Conservation (phyloP, 2,329 filamentous ascomycete species). For the Venturia effusa region DNA sequence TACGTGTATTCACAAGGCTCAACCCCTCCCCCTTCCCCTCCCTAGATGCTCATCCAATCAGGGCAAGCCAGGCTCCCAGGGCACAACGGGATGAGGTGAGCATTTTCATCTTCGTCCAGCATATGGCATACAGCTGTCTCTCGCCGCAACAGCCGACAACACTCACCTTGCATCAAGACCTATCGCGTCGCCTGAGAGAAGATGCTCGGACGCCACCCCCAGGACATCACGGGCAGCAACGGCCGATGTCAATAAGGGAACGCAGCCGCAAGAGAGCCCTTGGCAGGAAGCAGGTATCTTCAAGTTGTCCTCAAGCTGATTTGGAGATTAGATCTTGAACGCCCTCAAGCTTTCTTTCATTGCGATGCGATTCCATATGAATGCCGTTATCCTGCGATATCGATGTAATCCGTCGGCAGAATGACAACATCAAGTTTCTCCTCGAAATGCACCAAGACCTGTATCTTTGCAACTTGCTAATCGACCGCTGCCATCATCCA, state of each 20-base stretch:
- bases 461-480: neutral
- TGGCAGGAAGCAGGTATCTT: no score
- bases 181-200: neutral
- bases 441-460: neutral
- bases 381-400: neutral
- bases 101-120: neutral
- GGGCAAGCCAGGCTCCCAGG: no score
- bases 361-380: neutral
- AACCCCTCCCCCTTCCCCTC: neutral
- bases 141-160: neutral
- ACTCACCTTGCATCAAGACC: neutral
- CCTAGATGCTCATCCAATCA: neutral
- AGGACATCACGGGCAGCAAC: neutral
- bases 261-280: no score
- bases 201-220: no score
- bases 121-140: neutral
- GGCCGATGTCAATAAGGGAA: no score
- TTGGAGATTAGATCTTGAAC: neutral
- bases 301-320: no score
- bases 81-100: neutral
- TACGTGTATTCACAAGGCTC: conserved; percentile 1
- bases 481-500: neutral
- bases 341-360: neutral
- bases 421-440: neutral
- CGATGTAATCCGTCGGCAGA: neutral